These are phyloP conservation scores for Dipodascopsis uninucleata DNA, from an alignment of 805 yeast species.

Conservation along the genomic window DNA sequence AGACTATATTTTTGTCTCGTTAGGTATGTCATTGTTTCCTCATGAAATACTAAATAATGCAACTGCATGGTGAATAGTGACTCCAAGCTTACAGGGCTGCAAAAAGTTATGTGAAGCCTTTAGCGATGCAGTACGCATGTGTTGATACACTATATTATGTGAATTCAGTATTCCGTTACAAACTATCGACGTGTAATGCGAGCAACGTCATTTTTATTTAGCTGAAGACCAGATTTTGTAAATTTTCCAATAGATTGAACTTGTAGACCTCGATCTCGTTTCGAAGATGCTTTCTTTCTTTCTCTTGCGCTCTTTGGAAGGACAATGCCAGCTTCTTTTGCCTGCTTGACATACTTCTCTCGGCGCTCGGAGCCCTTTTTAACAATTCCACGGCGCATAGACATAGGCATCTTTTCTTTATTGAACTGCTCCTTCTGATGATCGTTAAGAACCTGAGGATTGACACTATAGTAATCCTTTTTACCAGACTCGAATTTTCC, in stretches of 20 bases:
- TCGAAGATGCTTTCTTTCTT: constrained; percentile 37
- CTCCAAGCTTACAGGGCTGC: too few relatives aligned
- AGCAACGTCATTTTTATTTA: constrained; percentile 65
- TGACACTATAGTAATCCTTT: constrained; percentile 23
- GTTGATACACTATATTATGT: not conserved
- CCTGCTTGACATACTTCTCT: constrained; percentile 63
- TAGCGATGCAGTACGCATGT: too few relatives aligned
- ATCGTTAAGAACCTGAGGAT: constrained; percentile 15
- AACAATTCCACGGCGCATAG: constrained; percentile 80
- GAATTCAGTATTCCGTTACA: not conserved
- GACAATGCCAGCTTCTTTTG: constrained; percentile 87
- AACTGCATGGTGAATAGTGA: too few relatives aligned
- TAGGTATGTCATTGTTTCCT: too few relatives aligned
- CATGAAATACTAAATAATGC: too few relatives aligned
- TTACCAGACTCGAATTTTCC: constrained; percentile 22
- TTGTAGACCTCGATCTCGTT: constrained; percentile 74
- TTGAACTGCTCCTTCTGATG: constrained; percentile 13
- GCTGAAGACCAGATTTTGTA: constrained; percentile 73
- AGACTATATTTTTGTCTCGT: too few relatives aligned
- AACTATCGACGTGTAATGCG: constrained; percentile 35
- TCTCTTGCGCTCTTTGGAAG: constrained; percentile 47
- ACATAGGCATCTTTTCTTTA: constrained; percentile 79
- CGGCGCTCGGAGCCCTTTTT: constrained; percentile 51
- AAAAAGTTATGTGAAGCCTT: too few relatives aligned
- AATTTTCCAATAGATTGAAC: constrained; percentile 71